These are phyloP conservation scores for Trichosporon ovoides DNA, from an alignment of 1,284 basidiomycete genomes.

Conservation along the genomic window DNA sequence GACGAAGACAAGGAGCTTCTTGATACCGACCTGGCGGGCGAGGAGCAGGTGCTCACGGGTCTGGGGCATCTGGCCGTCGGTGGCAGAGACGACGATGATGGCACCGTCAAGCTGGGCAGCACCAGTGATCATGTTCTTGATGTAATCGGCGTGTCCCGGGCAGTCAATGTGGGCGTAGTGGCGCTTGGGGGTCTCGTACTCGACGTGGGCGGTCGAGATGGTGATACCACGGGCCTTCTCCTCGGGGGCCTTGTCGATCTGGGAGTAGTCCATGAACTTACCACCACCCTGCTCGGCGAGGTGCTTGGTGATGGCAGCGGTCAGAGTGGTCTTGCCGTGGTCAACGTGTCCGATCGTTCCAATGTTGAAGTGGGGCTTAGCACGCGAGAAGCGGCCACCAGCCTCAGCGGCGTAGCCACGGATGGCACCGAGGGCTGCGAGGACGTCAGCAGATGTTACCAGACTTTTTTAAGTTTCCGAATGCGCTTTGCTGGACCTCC, in stretches of 20 bases:
- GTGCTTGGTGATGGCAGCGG: conserved; percentile 97
- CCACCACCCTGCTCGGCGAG: conserved; percentile 75
- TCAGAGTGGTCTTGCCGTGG: conserved; percentile 93
- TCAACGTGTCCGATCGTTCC: conserved; percentile 91
- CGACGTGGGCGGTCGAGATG: conserved; percentile 82
- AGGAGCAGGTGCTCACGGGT: conserved; percentile 97
- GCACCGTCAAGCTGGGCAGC: conserved; percentile 98
- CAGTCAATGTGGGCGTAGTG: conserved; percentile 99
- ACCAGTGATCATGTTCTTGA: conserved; percentile 99
- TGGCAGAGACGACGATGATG: conserved; percentile 96
- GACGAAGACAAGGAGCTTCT: conserved; percentile 97
- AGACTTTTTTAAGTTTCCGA: not conserved
- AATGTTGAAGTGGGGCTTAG: conserved; percentile 95
- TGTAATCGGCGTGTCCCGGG: conserved; percentile 63
- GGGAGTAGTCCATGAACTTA: conserved; percentile 93
- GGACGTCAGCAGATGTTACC: not conserved
- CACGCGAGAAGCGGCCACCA: conserved; percentile 66
- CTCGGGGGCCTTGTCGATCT: conserved; percentile 99
- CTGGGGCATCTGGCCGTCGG: conserved; percentile 99
- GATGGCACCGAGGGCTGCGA: conserved; percentile 14
- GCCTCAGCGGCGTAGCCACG: conserved; percentile 58
- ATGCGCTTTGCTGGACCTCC: not conserved
- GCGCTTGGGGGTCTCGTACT: conserved; percentile 87
- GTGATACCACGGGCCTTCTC: conserved; percentile 99
- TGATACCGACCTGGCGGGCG: conserved; percentile 96